These are phyloP conservation scores for Diophrys appendiculata DNA, from an alignment of 73 alveolate genomes.

Conservation along the genomic window DNA sequence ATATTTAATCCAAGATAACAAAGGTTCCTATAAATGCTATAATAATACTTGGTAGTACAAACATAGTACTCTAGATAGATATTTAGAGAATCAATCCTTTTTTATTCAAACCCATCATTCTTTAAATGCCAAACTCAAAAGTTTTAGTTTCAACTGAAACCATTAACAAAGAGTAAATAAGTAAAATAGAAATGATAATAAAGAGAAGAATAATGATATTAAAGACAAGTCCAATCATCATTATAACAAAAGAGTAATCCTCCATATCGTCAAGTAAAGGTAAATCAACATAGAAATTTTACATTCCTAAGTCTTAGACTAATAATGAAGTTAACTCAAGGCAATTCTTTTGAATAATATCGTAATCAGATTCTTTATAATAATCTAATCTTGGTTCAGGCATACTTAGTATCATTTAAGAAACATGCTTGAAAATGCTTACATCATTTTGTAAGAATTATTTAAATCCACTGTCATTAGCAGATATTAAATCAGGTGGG, in stretches of 20 bases:
- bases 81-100: constrained; percentile 68
- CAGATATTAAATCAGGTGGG: background rate
- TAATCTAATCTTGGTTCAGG: constrained; percentile 37
- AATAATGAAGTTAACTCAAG: constrained; percentile 26
- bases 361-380: constrained; percentile 55
- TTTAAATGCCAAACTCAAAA: constrained; percentile 80
- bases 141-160: constrained; percentile 84
- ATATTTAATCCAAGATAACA: constrained; percentile 25
- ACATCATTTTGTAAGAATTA: constrained; percentile 5
- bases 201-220: constrained; percentile 75
- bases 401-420: constrained; percentile 37
- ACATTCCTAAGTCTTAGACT: constrained; percentile 69
- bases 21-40: constrained; percentile 62
- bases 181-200: constrained; percentile 71
- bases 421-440: constrained; percentile 38
- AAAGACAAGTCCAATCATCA: constrained; percentile 75
- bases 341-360: constrained; percentile 59
- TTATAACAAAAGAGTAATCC: constrained; percentile 54
- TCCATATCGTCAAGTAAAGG: constrained; percentile 64
- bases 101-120: constrained; percentile 84
- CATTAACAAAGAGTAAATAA: constrained; percentile 77
- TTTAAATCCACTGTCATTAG: background rate
- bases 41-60: constrained; percentile 81
- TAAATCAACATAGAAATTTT: constrained; percentile 58
- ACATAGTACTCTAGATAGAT: constrained; percentile 64